phyloP scores from a whole-genome alignment of 495 filamentous ascomycete species.

The Penicillium longicatenatum region DNA sequence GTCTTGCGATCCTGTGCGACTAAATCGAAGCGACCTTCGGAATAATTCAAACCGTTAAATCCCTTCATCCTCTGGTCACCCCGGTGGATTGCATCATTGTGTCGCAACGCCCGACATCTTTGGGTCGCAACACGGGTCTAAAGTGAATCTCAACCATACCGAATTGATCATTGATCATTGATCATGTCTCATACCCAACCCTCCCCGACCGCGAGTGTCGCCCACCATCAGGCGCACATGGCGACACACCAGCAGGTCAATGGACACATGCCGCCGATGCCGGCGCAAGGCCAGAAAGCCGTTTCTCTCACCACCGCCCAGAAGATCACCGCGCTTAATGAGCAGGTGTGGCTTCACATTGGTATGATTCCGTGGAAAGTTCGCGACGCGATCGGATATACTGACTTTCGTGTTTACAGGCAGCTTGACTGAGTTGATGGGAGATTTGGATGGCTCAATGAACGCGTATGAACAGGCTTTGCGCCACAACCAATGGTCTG shows the following conservation, averaged over 20 bases:
- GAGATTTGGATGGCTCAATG: constrained; percentile 85
- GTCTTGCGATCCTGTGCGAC: not conserved
- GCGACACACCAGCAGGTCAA: constrained; percentile 54
- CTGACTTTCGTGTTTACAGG: constrained; percentile 51
- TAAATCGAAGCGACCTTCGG: not conserved
- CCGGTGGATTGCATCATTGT: constrained; percentile 41
- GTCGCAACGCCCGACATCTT: constrained; percentile 36
- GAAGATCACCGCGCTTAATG: constrained; percentile 68
- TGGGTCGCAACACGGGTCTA: constrained; percentile 21
- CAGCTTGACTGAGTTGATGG: constrained; percentile 81
- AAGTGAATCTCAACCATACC: constrained; percentile 10
- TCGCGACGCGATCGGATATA: constrained; percentile 4
- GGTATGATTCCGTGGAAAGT: constrained; percentile 51
- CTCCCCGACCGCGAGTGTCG: constrained; percentile 51
- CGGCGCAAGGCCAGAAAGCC: constrained; percentile 53
- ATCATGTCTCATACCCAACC: constrained; percentile 55
- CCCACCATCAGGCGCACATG: constrained; percentile 52
- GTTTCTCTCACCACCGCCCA: constrained; percentile 56
- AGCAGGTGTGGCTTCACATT: constrained; percentile 90
- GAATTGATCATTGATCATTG: constrained; percentile 7
- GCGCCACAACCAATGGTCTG: constrained; percentile 83
- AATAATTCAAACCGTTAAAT: not conserved
- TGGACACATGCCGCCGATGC: constrained; percentile 51
- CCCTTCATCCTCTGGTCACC: not conserved
- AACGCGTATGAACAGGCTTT: constrained; percentile 87